Conservation (phyloP, 345 rosid species). For the Cardiospermum halicacabum region DNA sequence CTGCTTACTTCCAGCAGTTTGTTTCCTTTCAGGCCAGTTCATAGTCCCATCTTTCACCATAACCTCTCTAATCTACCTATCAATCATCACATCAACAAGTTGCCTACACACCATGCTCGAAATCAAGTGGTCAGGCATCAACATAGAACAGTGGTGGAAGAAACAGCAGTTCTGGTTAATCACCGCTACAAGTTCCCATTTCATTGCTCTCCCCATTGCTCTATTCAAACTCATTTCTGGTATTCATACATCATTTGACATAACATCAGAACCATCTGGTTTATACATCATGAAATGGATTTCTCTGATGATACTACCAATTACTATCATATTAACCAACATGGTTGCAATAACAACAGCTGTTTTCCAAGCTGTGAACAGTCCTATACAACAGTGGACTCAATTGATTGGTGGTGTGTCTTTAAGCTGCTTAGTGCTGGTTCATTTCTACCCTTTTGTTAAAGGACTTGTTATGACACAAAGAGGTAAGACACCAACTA, state of each 20-base stretch:
- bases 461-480: slow-evolving; percentile 36
- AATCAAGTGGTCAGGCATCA: slow-evolving; percentile 29
- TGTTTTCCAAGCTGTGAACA: slow-evolving; percentile 22
- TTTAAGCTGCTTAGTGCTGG: slow-evolving; percentile 35
- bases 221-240: slow-evolving; percentile 22
- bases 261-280: slow-evolving; percentile 22
- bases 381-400: slow-evolving; percentile 30
- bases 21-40: slow-evolving; percentile 27
- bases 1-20: slow-evolving; percentile 27
- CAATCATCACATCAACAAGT: slow-evolving; percentile 21
- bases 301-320: slow-evolving; percentile 30
- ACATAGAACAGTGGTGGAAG: slow-evolving; percentile 29
- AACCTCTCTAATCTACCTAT: slow-evolving; percentile 22
- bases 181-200: slow-evolving; percentile 25
- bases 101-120: slow-evolving; percentile 28
- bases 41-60: slow-evolving; percentile 20
- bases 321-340: slow-evolving; percentile 30
- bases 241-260: slow-evolving; percentile 21
- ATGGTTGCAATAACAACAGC: slow-evolving; percentile 28
- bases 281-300: slow-evolving; percentile 29
- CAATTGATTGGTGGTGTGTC: slow-evolving; percentile 27
- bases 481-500: slow-evolving; percentile 30
- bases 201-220: slow-evolving; percentile 20
- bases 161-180: slow-evolving; percentile 29
- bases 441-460: slow-evolving; percentile 31